Percentiles rank a stretch among this genome's conserved stretches.
Conservation (phyloP, 2,329 filamentous ascomycete species). For the Microsporum ferrugineum region DNA sequence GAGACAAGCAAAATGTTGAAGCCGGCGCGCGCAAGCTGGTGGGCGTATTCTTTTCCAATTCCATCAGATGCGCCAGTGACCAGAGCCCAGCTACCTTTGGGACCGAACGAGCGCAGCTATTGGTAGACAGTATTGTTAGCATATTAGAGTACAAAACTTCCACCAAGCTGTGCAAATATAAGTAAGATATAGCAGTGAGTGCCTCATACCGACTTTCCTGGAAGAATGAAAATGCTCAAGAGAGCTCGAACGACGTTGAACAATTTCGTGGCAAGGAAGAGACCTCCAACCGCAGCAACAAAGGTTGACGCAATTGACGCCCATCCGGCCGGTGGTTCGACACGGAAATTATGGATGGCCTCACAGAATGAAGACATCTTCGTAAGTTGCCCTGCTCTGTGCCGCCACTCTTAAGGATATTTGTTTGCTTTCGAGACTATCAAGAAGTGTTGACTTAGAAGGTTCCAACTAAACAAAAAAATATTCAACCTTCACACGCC, state of each 20-base stretch:
- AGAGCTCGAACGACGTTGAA: conserved; percentile 51
- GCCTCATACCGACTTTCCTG: conserved; percentile 37
- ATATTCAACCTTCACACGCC: not conserved
- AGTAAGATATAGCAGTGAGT: not conserved
- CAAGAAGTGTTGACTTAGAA: not conserved
- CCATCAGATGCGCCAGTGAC: conserved; percentile 94
- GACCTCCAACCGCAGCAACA: conserved; percentile 42
- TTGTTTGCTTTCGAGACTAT: not conserved
- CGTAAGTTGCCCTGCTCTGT: not conserved
- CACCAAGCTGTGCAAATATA: not conserved
- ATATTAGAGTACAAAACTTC: not conserved
- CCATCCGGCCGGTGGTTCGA: conserved; percentile 27
- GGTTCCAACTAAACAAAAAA: not conserved
- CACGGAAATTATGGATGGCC: conserved; percentile 23
- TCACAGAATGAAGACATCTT: not conserved
- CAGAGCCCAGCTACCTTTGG: conserved; percentile 85
- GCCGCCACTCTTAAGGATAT: not conserved
- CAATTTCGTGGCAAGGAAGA: conserved; percentile 47
- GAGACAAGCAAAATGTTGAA: conserved; percentile 95
- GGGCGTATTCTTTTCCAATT: conserved; percentile 89
- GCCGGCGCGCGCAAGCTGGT: conserved; percentile 77
- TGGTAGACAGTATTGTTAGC: not conserved
- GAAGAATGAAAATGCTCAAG: conserved; percentile 56
- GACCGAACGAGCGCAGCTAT: conserved; percentile 80
- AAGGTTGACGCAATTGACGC: conserved; percentile 27